Percentiles rank a stretch among this genome's conserved stretches.
phyloP scores from a whole-genome alignment of 2,329 filamentous ascomycete genomes.

The Penicillium sp. region DNA sequence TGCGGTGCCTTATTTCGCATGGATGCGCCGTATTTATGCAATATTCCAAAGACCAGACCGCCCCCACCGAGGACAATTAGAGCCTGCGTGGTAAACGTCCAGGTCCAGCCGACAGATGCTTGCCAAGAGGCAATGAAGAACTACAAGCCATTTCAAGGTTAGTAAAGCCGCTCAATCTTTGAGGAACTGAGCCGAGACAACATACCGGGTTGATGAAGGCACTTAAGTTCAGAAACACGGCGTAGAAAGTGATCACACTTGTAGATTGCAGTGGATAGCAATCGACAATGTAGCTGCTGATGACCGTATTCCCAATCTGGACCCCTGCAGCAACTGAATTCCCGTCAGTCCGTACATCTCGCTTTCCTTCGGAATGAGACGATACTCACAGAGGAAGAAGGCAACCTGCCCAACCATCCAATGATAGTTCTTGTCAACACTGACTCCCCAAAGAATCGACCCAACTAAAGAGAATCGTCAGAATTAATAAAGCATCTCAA shows the following conservation, averaged over 20 bases:
- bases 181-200: neutral
- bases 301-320: slow-evolving; percentile 53
- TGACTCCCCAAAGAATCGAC: slow-evolving; percentile 52
- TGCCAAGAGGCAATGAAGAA: slow-evolving; percentile 52
- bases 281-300: slow-evolving; percentile 53
- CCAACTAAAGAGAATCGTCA: slow-evolving; percentile 33
- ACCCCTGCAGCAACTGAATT: slow-evolving; percentile 49
- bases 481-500: neutral
- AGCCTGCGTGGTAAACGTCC: slow-evolving; percentile 49
- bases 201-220: slow-evolving; percentile 44
- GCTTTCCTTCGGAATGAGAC: neutral
- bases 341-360: neutral
- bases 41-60: slow-evolving; percentile 33
- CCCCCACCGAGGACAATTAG: slow-evolving; percentile 44
- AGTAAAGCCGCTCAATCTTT: neutral
- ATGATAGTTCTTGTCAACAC: slow-evolving; percentile 50
- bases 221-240: slow-evolving; percentile 50
- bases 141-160: slow-evolving; percentile 13
- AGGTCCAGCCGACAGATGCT: slow-evolving; percentile 45
- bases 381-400: slow-evolving; percentile 50
- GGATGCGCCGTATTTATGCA: slow-evolving; percentile 41
- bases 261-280: slow-evolving; percentile 53
- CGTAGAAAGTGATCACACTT: slow-evolving; percentile 52
- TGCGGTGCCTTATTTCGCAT: slow-evolving; percentile 36
- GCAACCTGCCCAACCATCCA: slow-evolving; percentile 55